phyloP scores from a whole-genome alignment of 177 flowering plant species.

The Vitis hybrid region DNA sequence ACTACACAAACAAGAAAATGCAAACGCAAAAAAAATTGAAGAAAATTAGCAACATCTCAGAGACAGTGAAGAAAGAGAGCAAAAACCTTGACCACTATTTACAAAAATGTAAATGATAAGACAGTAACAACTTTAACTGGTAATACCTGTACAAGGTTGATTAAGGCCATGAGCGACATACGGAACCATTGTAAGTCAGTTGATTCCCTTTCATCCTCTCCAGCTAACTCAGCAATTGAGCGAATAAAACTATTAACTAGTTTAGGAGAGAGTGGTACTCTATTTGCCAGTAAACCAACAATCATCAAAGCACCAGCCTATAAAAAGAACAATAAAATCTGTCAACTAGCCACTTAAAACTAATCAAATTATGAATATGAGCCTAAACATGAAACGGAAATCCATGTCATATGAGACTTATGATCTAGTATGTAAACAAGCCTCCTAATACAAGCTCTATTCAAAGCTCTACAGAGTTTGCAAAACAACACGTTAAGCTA shows the following conservation, averaged over 20 bases:
- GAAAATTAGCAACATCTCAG: too few species aligned
- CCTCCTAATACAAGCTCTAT: too few species aligned
- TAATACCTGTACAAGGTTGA: constrained; percentile 80
- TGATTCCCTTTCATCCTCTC: constrained; percentile 49
- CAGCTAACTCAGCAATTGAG: constrained; percentile 55
- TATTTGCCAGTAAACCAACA: constrained; percentile 62
- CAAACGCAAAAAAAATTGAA: too few species aligned
- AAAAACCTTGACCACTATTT: too few species aligned
- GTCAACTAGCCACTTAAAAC: neutral
- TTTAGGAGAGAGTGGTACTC: constrained; percentile 52
- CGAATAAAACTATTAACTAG: constrained; percentile 53
- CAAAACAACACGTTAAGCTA: too few species aligned
- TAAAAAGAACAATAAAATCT: neutral
- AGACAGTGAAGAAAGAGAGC: too few species aligned
- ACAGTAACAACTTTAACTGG: neutral
- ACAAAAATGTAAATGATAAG: neutral
- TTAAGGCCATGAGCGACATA: constrained; percentile 58
- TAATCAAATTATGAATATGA: neutral
- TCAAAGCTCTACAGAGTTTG: too few species aligned
- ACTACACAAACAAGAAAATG: too few species aligned
- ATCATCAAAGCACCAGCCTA: constrained; percentile 96
- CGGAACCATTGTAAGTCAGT: constrained; percentile 67
- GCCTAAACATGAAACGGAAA: too few species aligned
- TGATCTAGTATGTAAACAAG: too few species aligned
- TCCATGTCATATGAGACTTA: too few species aligned